Conservation (phyloP, 306 rosid species). For the Pyrus pyrifolia region DNA sequence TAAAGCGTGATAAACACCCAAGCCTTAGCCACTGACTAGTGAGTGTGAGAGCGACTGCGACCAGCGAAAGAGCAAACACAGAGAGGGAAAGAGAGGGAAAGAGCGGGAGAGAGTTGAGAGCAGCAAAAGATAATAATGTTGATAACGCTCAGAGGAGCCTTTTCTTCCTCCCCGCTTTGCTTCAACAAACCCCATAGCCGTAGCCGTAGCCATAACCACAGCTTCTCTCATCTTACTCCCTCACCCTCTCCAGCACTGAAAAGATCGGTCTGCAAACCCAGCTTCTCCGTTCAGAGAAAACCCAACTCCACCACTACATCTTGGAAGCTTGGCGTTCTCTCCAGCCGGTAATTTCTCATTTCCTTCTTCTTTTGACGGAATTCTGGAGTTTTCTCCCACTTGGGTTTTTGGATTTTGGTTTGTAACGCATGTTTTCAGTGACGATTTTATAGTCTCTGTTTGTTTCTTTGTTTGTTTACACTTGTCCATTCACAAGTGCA, state of each 20-base stretch:
- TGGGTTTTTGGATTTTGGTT: slow-evolving; percentile 6
- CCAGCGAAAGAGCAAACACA: neutral
- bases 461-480: neutral
- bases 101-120: neutral
- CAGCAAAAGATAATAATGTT: slow-evolving; percentile 47
- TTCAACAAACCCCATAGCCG: slow-evolving; percentile 6
- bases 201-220: neutral
- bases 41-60: neutral
- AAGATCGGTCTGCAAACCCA: slow-evolving; percentile 35
- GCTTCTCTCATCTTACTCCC: slow-evolving; percentile 14
- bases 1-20: too few relatives aligned
- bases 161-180: slow-evolving; percentile 40
- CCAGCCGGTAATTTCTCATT: slow-evolving; percentile 40
- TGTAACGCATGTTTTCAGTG: neutral
- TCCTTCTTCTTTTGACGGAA: neutral
- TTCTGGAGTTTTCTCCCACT: neutral
- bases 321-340: slow-evolving; percentile 38
- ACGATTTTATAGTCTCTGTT: neutral
- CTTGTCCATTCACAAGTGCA: neutral
- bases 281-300: slow-evolving; percentile 35
- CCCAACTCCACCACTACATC: slow-evolving; percentile 16
- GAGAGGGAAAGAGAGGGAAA: neutral
- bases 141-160: slow-evolving; percentile 62
- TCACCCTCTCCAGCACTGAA: slow-evolving; percentile 25
- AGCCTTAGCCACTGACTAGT: too few relatives aligned